phyloP scores from a whole-genome alignment of 2,329 filamentous ascomycete genomes.

The Cercospora sojina region DNA sequence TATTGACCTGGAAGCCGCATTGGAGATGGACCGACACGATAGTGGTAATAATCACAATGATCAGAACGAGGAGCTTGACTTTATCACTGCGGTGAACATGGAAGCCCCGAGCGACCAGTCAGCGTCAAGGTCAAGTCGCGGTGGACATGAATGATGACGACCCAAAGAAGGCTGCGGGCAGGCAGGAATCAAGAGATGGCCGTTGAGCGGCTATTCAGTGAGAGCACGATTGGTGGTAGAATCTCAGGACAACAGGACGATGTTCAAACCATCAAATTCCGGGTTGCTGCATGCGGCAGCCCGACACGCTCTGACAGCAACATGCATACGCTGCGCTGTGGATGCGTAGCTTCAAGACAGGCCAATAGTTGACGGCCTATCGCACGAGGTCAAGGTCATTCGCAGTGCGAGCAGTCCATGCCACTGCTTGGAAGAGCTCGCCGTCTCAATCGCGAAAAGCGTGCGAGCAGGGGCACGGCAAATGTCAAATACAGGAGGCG shows the following conservation, averaged over 20 bases:
- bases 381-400: not conserved
- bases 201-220: not conserved
- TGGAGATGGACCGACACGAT: conserved; percentile 20
- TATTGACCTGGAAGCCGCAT: conserved; percentile 32
- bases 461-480: not conserved
- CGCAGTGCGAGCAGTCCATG: not conserved
- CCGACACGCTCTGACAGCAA: not conserved
- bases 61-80: conserved; percentile 6
- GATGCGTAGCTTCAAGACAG: not conserved
- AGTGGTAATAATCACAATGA: not conserved
- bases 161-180: not conserved
- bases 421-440: not conserved
- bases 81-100: conserved; percentile 14
- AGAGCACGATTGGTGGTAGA: not conserved
- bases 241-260: not conserved
- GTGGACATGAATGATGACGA: not conserved
- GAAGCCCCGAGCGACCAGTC: conserved; percentile 9
- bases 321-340: not conserved
- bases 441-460: not conserved
- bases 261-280: not conserved
- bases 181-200: not conserved
- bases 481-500: not conserved
- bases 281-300: not conserved
- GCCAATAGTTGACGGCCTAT: not conserved
- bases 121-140: conserved; percentile 7